Evolutionary conservation across 371 early-diverging fungal genomes (phyloP).

Genomic region (Mycotypha africana): DNA sequence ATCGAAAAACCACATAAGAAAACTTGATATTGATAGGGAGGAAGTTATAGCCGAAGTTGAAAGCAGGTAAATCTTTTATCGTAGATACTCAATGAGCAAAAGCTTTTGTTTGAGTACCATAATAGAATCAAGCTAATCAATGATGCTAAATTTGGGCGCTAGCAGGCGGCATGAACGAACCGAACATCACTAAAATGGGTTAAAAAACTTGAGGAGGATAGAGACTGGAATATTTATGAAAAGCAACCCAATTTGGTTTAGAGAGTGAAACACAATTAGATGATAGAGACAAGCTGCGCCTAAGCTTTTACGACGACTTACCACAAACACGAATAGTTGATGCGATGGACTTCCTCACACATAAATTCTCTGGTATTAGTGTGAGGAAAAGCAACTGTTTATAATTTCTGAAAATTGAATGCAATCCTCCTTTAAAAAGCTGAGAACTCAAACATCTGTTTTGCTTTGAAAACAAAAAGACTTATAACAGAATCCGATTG

Average conservation of each 20-base stretch:
- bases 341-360: slow-evolving; percentile 6
- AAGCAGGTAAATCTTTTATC: slow-evolving; percentile 1
- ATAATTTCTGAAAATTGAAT: slow-evolving; percentile 7
- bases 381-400: slow-evolving; percentile 4
- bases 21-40: slow-evolving; percentile 10
- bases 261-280: slow-evolving; percentile 6
- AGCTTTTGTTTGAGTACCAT: slow-evolving; percentile 10
- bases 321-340: slow-evolving; percentile 6
- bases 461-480: no score
- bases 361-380: slow-evolving; percentile 4
- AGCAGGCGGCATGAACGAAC: slow-evolving; percentile 6
- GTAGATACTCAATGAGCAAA: slow-evolving; percentile 11
- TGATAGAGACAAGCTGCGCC: slow-evolving; percentile 4
- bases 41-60: slow-evolving; percentile 5
- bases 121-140: slow-evolving; percentile 9
- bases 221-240: slow-evolving; percentile 9
- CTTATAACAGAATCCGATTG: no score
- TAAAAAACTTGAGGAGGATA: slow-evolving; percentile 10
- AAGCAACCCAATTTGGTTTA: slow-evolving; percentile 10
- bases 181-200: slow-evolving; percentile 12
- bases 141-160: slow-evolving; percentile 6
- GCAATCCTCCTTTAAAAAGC: slow-evolving; percentile 10
- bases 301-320: slow-evolving; percentile 6
- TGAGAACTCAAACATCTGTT: not conserved
- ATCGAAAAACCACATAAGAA: slow-evolving; percentile 1